Percentiles rank a stretch among this genome's conserved stretches.
phyloP scores from a whole-genome alignment of 1,284 basidiomycete genomes.

The Pascua sp. region DNA sequence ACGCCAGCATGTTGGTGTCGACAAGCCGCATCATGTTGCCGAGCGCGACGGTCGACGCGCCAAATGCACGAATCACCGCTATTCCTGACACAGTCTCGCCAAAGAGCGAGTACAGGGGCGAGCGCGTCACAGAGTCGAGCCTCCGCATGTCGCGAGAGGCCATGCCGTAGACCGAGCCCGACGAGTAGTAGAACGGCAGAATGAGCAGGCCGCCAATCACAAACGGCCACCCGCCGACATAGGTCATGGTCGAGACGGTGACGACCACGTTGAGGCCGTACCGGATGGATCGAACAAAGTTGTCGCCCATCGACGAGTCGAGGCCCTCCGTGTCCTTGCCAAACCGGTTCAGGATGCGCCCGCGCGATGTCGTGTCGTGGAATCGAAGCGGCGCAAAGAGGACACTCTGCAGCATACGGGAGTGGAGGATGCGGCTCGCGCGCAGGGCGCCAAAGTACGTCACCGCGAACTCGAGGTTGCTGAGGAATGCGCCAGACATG shows the following conservation, averaged over 20 bases:
- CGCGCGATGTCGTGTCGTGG: constrained; percentile 86
- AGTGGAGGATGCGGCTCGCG: constrained; percentile 66
- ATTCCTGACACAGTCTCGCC: constrained; percentile 82
- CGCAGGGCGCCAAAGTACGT: constrained; percentile 63
- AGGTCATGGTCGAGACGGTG: constrained; percentile 60
- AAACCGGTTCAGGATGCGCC: constrained; percentile 80
- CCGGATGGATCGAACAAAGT: constrained; percentile 66
- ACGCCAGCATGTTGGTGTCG: constrained; percentile 72
- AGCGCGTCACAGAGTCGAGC: constrained; percentile 81
- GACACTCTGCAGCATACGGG: constrained; percentile 73
- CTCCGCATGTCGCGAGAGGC: constrained; percentile 85
- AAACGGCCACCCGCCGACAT: constrained; percentile 75
- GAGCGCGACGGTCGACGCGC: constrained; percentile 69
- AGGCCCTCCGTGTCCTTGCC: constrained; percentile 92
- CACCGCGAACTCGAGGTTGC: constrained; percentile 40
- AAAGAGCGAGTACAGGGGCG: constrained; percentile 87
- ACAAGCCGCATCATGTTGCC: constrained; percentile 78
- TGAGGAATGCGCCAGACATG: constrained; percentile 35
- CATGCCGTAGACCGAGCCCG: constrained; percentile 71
- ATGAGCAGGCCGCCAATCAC: constrained; percentile 61
- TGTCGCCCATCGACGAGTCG: constrained; percentile 79
- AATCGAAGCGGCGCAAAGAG: constrained; percentile 88
- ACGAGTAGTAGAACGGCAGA: constrained; percentile 54
- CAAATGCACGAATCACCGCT: constrained; percentile 80
- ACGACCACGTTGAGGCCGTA: constrained; percentile 48